These are phyloP conservation scores for Coprinopsis cinerea DNA, from an alignment of 768 basidiomycete species.

Conservation along the genomic window DNA sequence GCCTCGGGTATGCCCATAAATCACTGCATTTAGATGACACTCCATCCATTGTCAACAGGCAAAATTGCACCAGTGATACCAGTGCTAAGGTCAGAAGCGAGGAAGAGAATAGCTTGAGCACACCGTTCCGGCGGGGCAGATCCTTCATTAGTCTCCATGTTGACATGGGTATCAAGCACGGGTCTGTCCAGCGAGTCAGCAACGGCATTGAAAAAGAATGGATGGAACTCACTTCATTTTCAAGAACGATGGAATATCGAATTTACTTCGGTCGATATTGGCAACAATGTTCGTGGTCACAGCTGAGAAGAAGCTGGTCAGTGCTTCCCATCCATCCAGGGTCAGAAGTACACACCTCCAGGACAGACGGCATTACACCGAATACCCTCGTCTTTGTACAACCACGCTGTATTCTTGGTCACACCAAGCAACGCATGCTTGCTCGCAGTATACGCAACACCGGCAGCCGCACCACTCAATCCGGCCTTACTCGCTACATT, in stretches of 20 bases:
- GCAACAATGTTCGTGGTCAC: background rate
- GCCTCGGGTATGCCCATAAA: background rate
- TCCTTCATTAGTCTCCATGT: conserved; percentile 5
- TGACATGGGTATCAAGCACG: conserved; percentile 4
- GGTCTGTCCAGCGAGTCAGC: background rate
- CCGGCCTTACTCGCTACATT: conserved; percentile 16
- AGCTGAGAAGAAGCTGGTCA: background rate
- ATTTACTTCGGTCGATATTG: background rate
- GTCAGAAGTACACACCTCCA: conserved; percentile 7
- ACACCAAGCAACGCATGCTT: conserved; percentile 15
- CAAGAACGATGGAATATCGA: background rate
- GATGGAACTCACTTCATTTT: background rate
- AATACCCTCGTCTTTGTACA: conserved; percentile 15
- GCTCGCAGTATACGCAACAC: conserved; percentile 15
- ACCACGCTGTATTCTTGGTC: conserved; percentile 16
- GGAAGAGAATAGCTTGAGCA: conserved; percentile 11
- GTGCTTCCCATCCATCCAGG: background rate
- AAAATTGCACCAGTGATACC: conserved; percentile 11
- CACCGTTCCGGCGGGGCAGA: conserved; percentile 1
- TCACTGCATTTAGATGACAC: conserved; percentile 4
- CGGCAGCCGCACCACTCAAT: conserved; percentile 12
- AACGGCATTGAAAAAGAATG: background rate
- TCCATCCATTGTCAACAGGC: conserved; percentile 14
- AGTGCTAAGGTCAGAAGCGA: conserved; percentile 11
- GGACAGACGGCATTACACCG: conserved; percentile 16